Evolutionary conservation across 805 yeast species (phyloP).

Genomic region (Metschnikowia rubicola): DNA sequence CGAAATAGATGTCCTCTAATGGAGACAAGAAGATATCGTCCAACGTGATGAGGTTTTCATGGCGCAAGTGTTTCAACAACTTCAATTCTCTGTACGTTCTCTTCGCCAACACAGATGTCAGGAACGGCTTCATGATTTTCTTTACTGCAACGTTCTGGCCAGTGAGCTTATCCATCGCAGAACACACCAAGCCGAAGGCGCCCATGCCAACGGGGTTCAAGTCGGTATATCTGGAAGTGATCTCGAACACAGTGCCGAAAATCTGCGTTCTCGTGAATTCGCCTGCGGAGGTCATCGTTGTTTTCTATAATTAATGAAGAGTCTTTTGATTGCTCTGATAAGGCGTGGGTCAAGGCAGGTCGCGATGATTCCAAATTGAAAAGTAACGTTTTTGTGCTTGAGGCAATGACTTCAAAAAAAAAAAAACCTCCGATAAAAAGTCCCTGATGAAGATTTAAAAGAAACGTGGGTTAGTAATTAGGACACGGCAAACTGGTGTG

Average conservation of each 20-base stretch:
- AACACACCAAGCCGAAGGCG: conserved; percentile 96
- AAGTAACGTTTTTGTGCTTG: too few relatives aligned
- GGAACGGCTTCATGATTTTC: conserved; percentile 96
- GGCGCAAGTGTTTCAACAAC: conserved; percentile 86
- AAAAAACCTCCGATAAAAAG: not conserved
- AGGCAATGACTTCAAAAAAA: too few relatives aligned
- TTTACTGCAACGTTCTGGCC: conserved; percentile 94
- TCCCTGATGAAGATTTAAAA: not conserved
- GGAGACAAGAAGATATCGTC: conserved; percentile 53
- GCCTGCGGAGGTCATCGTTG: conserved; percentile 39
- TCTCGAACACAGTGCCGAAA: conserved; percentile 92
- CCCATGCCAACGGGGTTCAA: conserved; percentile 99
- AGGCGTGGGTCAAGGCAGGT: not conserved
- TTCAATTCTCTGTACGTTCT: conserved; percentile 95
- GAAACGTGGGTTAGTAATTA: too few relatives aligned
- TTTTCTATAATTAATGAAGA: not conserved
- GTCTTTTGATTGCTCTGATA: too few relatives aligned
- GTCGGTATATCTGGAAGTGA: conserved; percentile 84
- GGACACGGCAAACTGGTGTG: not conserved
- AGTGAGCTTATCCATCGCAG: conserved; percentile 89
- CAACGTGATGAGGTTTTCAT: conserved; percentile 84
- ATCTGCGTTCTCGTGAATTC: conserved; percentile 76
- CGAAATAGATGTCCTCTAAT: conserved; percentile 91
- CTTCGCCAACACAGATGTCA: conserved; percentile 91
- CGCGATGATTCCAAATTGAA: too few relatives aligned